phyloP scores from a whole-genome alignment of 2,329 filamentous ascomycete species.

The Epichloe gansuensis region DNA sequence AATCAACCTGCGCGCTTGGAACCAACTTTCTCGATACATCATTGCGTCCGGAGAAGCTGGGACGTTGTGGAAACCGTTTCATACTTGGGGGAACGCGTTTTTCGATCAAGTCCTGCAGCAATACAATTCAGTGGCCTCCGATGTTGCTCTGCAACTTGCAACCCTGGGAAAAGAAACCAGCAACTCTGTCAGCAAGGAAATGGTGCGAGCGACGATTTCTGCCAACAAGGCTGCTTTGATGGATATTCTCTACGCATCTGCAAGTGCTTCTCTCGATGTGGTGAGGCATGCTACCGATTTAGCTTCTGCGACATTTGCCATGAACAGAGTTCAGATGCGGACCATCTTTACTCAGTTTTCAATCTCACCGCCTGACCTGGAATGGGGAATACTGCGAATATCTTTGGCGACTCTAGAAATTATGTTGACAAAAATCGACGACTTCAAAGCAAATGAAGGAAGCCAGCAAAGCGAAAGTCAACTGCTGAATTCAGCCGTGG shows the following conservation, averaged over 20 bases:
- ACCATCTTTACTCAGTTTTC: slow-evolving; percentile 38
- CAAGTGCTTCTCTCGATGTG: slow-evolving; percentile 37
- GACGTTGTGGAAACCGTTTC: slow-evolving; percentile 33
- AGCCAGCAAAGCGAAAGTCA: slow-evolving; percentile 26
- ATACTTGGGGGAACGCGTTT: slow-evolving; percentile 40
- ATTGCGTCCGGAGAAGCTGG: slow-evolving; percentile 34
- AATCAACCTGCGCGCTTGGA: slow-evolving; percentile 52
- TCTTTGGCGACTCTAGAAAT: slow-evolving; percentile 34
- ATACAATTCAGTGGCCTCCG: slow-evolving; percentile 40
- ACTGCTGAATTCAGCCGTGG: slow-evolving; percentile 25
- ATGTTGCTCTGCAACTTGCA: slow-evolving; percentile 43
- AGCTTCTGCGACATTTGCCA: slow-evolving; percentile 32
- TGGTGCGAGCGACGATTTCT: slow-evolving; percentile 36
- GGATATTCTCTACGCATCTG: slow-evolving; percentile 38
- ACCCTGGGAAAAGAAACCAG: slow-evolving; percentile 34
- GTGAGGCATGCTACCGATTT: slow-evolving; percentile 33
- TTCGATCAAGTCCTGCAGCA: slow-evolving; percentile 45
- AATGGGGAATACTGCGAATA: slow-evolving; percentile 34
- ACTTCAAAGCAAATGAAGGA: slow-evolving; percentile 25
- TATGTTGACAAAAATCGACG: slow-evolving; percentile 33
- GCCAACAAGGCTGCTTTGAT: slow-evolving; percentile 39
- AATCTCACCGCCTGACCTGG: slow-evolving; percentile 27
- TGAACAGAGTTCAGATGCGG: slow-evolving; percentile 38
- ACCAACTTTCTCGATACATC: slow-evolving; percentile 46
- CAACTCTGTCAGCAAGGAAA: slow-evolving; percentile 27